Evolutionary conservation across 2,329 filamentous ascomycete species (phyloP).

Genomic region (Lizonia empirigonia): DNA sequence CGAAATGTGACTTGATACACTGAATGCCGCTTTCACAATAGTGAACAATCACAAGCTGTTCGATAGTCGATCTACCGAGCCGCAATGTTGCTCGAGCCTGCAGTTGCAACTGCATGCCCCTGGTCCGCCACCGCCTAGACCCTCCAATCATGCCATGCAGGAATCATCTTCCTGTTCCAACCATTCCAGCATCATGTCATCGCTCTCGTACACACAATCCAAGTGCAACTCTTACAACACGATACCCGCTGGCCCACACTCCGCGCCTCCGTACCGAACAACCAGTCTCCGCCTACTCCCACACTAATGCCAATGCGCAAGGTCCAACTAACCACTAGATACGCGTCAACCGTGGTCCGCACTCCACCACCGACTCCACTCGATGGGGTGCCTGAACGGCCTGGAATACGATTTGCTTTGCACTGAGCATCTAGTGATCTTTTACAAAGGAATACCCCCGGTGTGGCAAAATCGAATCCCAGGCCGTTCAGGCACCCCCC

Average conservation of each 20-base stretch:
- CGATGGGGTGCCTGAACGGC: too few relatives aligned
- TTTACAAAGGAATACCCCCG: too few relatives aligned
- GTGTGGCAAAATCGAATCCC: too few relatives aligned
- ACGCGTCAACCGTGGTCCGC: slow-evolving; percentile 27
- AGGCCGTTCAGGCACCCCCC: too few relatives aligned
- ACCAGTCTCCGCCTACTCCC: slow-evolving; percentile 16
- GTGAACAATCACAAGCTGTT: too few relatives aligned
- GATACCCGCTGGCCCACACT: slow-evolving; percentile 18
- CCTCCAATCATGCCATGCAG: background rate
- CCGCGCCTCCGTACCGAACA: slow-evolving; percentile 22
- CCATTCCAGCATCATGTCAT: background rate
- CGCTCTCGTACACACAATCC: background rate
- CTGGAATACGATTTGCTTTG: too few relatives aligned
- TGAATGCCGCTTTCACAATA: background rate
- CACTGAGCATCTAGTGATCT: too few relatives aligned
- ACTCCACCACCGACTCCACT: slow-evolving; percentile 4
- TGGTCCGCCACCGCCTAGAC: too few relatives aligned
- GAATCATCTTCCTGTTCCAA: background rate
- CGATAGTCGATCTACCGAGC: too few relatives aligned
- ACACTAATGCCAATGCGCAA: slow-evolving; percentile 15
- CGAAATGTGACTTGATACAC: slow-evolving; percentile 4
- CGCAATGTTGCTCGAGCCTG: too few relatives aligned
- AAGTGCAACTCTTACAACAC: slow-evolving; percentile 1
- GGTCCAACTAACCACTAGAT: slow-evolving; percentile 15
- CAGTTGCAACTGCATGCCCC: too few relatives aligned